Base-by-base conservation (phyloP, 805 yeast genomes). In the baker's yeast (Saccharomyces cerevisiae) region DNA sequence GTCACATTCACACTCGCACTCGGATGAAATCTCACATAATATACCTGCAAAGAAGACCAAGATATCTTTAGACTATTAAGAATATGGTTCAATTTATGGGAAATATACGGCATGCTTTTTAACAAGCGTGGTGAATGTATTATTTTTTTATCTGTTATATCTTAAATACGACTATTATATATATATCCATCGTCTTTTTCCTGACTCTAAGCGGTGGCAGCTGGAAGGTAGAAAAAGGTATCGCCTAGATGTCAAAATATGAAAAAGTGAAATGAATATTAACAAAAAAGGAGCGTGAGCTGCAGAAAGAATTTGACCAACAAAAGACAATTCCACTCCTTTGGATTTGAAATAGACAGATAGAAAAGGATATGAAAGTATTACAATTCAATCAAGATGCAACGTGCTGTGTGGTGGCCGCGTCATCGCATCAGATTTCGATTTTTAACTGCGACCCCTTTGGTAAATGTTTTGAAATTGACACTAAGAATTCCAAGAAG, bases 371-470 rank as follows among this genome's bases (percentile, higher is more conserved):
- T 17, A 65, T 68, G 70, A 79, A 76, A 62, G 78, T 75, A 55
- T 74, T 87, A 74, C 76, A 84, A 68, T 90, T 91, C 79, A 92
- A 94, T 72, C 99, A 92, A 76, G 97, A 92, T 72, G 84, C 84
- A 56, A 78, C 77, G 77, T 66, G 70, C 43, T 89, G 97, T 70
- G 77, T 90, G 17, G 85, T 94, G 0, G 81, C 85, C 1, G 94
- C 95, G 1, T 77, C 85, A 5, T 77, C 78, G 47, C 73, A 74
- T 47, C 82, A 86, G 11, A 84, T 87, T 67, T 79, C 79, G 61
- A 87, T 92, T 49, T 92, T 79, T 76, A 88, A 88, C 65, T 90
- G 97, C 70, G 90, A 87, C 59, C 96, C 96, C 14, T 86, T 88
- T 69, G 91, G 91, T 10, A 80, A 79, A 59, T 85, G 88, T 63